Conservation (phyloP, 2,329 filamentous ascomycete genomes). For the Nigrograna mackinnonii region DNA sequence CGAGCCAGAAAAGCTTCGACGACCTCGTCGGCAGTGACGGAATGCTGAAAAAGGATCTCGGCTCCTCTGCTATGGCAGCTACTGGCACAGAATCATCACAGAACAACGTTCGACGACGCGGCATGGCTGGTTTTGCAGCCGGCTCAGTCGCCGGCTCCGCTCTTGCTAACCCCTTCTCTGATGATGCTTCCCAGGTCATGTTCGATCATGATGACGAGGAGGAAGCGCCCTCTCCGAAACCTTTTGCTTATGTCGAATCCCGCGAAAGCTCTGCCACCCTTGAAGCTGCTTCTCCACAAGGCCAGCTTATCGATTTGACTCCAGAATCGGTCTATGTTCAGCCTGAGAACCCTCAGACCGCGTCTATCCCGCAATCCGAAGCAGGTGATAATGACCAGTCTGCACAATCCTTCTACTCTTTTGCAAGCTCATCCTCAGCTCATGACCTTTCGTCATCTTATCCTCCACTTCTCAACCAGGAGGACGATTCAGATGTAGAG, state of each 20-base stretch:
- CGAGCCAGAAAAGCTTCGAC: constrained; percentile 38
- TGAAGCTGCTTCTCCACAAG: constrained; percentile 8
- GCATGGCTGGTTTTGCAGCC: constrained; percentile 40
- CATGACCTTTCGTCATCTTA: constrained; percentile 11
- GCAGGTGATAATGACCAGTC: constrained; percentile 16
- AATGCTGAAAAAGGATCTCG: constrained; percentile 32
- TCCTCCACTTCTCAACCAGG: constrained; percentile 9
- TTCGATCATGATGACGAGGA: constrained; percentile 45
- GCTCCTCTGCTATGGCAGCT: constrained; percentile 17
- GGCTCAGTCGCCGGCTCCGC: constrained; percentile 39
- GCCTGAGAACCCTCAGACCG: constrained; percentile 20
- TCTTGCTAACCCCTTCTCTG: constrained; percentile 48
- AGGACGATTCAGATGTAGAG: constrained; percentile 25
- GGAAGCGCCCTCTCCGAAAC: constrained; percentile 30
- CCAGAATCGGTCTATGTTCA: constrained; percentile 20
- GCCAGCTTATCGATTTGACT: constrained; percentile 36
- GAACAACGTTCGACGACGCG: constrained; percentile 28
- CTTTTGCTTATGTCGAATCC: constrained; percentile 29
- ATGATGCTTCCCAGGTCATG: constrained; percentile 32
- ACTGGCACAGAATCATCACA: constrained; percentile 23
- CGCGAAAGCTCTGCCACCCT: constrained; percentile 35
- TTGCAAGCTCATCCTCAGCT: constrained; percentile 24
- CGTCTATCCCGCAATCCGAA: constrained; percentile 21
- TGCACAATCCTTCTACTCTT: constrained; percentile 42
- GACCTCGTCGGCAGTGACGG: constrained; percentile 45